Evolutionary conservation across 106 monocot genomes (phyloP).

Genomic region (Gastrodia elata): DNA sequence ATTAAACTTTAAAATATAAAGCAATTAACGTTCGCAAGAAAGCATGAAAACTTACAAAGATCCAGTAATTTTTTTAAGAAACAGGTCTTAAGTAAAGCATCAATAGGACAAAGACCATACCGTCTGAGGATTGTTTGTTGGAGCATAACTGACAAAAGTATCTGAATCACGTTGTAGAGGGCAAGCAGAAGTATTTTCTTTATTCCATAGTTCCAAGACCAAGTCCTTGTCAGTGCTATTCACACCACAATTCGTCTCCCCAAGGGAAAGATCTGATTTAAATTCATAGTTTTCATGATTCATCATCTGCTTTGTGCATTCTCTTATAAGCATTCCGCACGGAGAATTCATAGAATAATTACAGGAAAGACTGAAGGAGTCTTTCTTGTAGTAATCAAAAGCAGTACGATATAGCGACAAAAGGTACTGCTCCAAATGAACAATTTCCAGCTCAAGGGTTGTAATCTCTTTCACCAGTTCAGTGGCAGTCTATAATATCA

Average conservation of each 20-base stretch:
- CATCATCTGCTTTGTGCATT: not conserved
- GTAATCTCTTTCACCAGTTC: constrained; percentile 69
- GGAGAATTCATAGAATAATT: not conserved
- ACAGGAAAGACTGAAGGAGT: not conserved
- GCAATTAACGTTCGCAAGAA: not conserved
- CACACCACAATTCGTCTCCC: not conserved
- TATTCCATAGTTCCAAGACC: not conserved
- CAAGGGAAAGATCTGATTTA: not conserved
- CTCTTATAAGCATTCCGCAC: not conserved
- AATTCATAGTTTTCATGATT: not conserved
- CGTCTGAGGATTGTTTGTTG: not conserved
- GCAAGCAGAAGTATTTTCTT: not conserved
- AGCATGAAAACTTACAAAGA: not conserved
- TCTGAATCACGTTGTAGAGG: not conserved
- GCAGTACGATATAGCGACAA: constrained; percentile 60
- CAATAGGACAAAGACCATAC: not conserved
- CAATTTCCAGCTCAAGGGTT: constrained; percentile 62
- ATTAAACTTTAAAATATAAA: not conserved
- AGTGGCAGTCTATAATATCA: constrained; percentile 35
- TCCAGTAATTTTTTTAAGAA: not conserved
- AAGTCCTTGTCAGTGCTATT: not conserved
- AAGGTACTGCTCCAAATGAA: constrained; percentile 55
- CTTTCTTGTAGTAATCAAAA: constrained; percentile 37
- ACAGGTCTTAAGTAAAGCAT: not conserved
- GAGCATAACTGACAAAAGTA: not conserved